Evolutionary conservation across 495 filamentous ascomycete genomes (phyloP).

Genomic region (Pseudoneurospora amorphoporcata): DNA sequence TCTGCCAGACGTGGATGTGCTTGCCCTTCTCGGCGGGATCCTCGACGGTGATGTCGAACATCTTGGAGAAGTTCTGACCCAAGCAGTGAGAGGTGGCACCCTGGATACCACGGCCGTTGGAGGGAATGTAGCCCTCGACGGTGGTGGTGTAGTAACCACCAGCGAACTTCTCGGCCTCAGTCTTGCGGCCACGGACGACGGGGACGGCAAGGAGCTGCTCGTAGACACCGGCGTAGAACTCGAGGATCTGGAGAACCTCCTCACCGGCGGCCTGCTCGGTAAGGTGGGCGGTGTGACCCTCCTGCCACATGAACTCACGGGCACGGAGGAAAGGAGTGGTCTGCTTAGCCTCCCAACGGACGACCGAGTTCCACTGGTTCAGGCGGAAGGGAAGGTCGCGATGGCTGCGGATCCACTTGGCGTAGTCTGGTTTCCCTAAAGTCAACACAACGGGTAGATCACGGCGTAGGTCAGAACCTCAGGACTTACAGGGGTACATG

Average conservation of each 20-base stretch:
- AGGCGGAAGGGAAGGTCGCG: slow-evolving; percentile 84
- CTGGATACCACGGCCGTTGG: slow-evolving; percentile 93
- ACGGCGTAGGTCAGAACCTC: background rate
- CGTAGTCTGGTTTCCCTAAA: slow-evolving; percentile 62
- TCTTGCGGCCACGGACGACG: slow-evolving; percentile 81
- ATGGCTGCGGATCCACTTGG: slow-evolving; percentile 92
- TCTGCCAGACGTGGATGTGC: slow-evolving; percentile 88
- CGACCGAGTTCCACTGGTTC: slow-evolving; percentile 98
- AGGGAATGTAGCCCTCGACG: slow-evolving; percentile 87
- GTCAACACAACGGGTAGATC: background rate
- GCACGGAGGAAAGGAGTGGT: slow-evolving; percentile 90
- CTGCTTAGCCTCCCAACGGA: slow-evolving; percentile 97
- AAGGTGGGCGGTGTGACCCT: slow-evolving; percentile 93
- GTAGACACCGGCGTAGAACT: slow-evolving; percentile 82
- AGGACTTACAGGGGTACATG: slow-evolving; percentile 57
- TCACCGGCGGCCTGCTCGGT: slow-evolving; percentile 63
- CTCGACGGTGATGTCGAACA: slow-evolving; percentile 96
- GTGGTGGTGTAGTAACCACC: slow-evolving; percentile 94
- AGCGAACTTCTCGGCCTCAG: slow-evolving; percentile 92
- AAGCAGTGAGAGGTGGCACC: slow-evolving; percentile 89
- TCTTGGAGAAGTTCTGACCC: slow-evolving; percentile 94
- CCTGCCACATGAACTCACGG: slow-evolving; percentile 95
- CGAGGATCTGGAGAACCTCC: slow-evolving; percentile 89
- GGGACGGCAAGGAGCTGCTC: slow-evolving; percentile 89
- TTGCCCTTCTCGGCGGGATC: slow-evolving; percentile 51